A percentile compares a stretch with the other conserved stretches of the same genome.
These are phyloP conservation scores for Ramaria sp. DNA, from an alignment of 768 basidiomycete species.

Conservation along the genomic window DNA sequence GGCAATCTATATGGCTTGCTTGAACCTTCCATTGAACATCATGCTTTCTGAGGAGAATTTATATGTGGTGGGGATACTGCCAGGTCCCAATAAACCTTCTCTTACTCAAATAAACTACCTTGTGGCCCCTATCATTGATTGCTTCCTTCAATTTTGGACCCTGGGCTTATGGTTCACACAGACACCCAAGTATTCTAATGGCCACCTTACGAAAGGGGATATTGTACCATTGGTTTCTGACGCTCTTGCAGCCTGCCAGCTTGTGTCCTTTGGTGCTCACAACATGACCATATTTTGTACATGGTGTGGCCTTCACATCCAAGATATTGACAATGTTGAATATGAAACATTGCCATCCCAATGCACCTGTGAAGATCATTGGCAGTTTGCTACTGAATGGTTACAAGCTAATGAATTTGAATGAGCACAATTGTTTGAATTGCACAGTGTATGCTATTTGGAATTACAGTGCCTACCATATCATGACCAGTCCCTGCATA, in stretches of 20 bases:
- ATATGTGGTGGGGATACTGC: background rate
- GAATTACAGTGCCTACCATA: conserved; percentile 21
- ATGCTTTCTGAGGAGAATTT: background rate
- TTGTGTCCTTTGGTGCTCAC: background rate
- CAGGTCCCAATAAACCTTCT: conserved; percentile 11
- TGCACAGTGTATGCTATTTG: conserved; percentile 20
- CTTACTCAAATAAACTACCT: conserved; percentile 3
- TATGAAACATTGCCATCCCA: background rate
- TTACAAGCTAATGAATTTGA: background rate
- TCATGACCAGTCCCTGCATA: too few relatives aligned
- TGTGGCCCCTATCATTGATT: conserved; percentile 5
- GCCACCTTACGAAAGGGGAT: background rate
- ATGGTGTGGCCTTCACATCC: background rate
- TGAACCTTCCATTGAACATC: background rate
- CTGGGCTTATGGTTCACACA: background rate
- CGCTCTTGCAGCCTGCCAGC: background rate
- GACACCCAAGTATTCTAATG: background rate
- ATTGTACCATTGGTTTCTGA: background rate
- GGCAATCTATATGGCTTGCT: background rate
- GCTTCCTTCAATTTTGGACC: background rate
- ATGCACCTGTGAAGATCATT: background rate
- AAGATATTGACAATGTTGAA: conserved; percentile 2
- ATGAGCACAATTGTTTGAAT: background rate
- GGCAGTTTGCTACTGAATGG: background rate
- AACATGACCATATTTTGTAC: background rate